Evolutionary conservation across 345 rosid species (phyloP), one percentile per base, ranked within the genome.

Genomic region (Brassica carinata): DNA sequence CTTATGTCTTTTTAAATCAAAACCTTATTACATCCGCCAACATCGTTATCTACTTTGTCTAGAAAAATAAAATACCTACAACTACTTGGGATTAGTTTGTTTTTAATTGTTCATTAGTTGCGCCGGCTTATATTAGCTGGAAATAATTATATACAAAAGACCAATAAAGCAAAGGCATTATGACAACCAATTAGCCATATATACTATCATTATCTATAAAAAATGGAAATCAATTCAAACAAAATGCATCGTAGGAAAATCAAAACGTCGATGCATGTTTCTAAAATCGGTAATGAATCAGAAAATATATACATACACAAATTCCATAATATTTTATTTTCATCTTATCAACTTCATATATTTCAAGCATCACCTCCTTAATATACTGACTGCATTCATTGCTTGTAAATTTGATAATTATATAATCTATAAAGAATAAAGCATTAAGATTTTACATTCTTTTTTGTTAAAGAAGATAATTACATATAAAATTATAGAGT

Each of bases 31-130:
- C 75, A 75, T 70, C 70, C 38, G 7, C 79, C 76, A 80, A 75
- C 83, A 80, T 80, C 72, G 72, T 75, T 80, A 75, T 75, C 83
- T 70, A 75, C 79, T 63, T 70, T 80, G 83, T 70, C 83, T 69
- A 59, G 10, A 14, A 61, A 19, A 15, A 9, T 17, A 74, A 79
- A 79, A 79, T 77, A 79, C 73, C 33, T 31, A 36, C 8, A 29
- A 34, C 38, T 5, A 34, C 38, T 34, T 7, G 8, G 38, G 7
- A 7, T 80, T 69, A 33, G 59, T 69, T 71, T 53, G 15, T 48
- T 30, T 9, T 2, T 57, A 38, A 64, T 19, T 48, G 18, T 78
- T 57, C 48, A 58, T 73, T 61, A 62, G 9, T 26, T 69, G 75
- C 61, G 75, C 71, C 71, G 75, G 75, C 66, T 34, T 74, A 69